Percentiles rank a stretch among this genome's conserved stretches.
These are phyloP conservation scores for Glutinoglossum americanum DNA, from an alignment of 495 filamentous ascomycete genomes.

Conservation along the genomic window DNA sequence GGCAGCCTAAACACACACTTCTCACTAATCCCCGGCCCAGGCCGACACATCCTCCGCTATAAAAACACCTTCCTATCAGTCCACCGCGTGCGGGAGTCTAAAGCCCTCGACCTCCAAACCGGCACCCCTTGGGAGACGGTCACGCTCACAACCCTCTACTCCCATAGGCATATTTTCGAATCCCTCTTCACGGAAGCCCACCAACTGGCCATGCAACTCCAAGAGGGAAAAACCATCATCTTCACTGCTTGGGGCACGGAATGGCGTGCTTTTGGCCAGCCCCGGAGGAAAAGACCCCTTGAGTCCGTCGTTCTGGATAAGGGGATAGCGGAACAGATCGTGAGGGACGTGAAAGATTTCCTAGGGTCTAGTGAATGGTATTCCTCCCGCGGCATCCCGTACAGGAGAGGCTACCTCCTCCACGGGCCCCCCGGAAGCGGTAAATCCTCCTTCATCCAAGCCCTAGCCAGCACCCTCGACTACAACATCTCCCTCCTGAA, in stretches of 20 bases:
- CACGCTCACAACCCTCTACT: constrained; percentile 76
- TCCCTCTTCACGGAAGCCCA: constrained; percentile 74
- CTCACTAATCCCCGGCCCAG: constrained; percentile 73
- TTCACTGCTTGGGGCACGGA: constrained; percentile 62
- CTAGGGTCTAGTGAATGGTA: constrained; percentile 68
- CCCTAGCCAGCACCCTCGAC: constrained; percentile 74
- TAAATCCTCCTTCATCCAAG: constrained; percentile 93
- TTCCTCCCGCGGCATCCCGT: constrained; percentile 82
- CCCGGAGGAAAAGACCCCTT: constrained; percentile 67
- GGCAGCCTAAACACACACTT: constrained; percentile 60
- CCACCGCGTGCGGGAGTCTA: constrained; percentile 57
- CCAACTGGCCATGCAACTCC: constrained; percentile 44
- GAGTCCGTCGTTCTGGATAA: constrained; percentile 72
- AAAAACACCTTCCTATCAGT: constrained; percentile 70
- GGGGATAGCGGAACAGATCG: constrained; percentile 69
- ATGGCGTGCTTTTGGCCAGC: constrained; percentile 74
- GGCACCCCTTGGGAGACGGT: constrained; percentile 88
- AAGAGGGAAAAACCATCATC: constrained; percentile 87
- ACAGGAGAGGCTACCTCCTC: constrained; percentile 78
- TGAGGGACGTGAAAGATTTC: constrained; percentile 72
- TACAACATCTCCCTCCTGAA: constrained; percentile 91
- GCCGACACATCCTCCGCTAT: constrained; percentile 68
- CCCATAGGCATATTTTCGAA: constrained; percentile 66
- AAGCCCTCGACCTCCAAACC: constrained; percentile 44
- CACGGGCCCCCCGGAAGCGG: constrained; percentile 89